Evolutionary conservation across 441 rosid genomes (phyloP).

Genomic region (Omphalea diandra): DNA sequence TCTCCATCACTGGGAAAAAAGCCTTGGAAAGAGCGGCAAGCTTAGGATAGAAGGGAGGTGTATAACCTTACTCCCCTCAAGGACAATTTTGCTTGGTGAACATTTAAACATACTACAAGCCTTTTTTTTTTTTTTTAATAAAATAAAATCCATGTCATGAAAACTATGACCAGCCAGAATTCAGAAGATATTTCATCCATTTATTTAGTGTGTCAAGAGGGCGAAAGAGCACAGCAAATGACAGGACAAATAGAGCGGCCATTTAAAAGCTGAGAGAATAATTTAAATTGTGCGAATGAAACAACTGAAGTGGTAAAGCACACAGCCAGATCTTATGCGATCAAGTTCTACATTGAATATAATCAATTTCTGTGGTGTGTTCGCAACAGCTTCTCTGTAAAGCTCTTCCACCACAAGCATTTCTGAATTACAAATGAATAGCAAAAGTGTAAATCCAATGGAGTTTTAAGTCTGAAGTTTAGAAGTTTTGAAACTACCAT

Average conservation of each 20-base stretch:
- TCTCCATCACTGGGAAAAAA: constrained; percentile 80
- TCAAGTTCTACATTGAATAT: constrained; percentile 95
- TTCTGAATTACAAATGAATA: constrained; percentile 45
- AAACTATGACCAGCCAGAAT: too few relatives aligned
- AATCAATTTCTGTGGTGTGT: constrained; percentile 61
- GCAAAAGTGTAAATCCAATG: constrained; percentile 16
- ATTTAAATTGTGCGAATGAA: constrained; percentile 12
- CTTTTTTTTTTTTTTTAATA: too few relatives aligned
- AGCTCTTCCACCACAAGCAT: constrained; percentile 99
- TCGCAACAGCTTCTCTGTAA: constrained; percentile 73
- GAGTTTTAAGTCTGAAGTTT: constrained; percentile 14
- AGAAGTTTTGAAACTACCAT: constrained; percentile 47
- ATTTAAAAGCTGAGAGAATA: not conserved
- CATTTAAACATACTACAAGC: too few relatives aligned
- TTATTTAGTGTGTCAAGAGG: too few relatives aligned
- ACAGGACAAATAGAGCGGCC: not conserved
- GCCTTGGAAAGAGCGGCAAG: constrained; percentile 73
- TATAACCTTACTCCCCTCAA: constrained; percentile 62
- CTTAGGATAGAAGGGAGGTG: constrained; percentile 92
- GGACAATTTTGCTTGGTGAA: constrained; percentile 29
- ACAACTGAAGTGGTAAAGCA: constrained; percentile 42
- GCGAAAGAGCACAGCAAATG: too few relatives aligned
- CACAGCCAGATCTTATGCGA: constrained; percentile 96
- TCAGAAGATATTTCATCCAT: too few relatives aligned
- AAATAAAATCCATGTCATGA: too few relatives aligned